Conservation (phyloP, 148 eudicot species). For the Chenopodium album region DNA sequence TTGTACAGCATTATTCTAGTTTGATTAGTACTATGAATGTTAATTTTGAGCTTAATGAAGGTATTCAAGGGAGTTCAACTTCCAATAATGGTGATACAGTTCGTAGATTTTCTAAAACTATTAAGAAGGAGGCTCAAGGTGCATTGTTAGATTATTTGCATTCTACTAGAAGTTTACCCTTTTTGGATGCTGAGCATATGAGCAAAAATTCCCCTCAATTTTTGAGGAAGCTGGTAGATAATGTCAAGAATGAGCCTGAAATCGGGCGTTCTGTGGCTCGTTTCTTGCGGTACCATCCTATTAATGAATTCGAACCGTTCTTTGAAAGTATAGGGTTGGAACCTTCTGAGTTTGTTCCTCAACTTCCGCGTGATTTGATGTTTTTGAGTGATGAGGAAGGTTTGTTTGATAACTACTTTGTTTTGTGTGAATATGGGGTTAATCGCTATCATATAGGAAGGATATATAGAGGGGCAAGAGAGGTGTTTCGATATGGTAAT, state of each 20-base stretch:
- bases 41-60: conserved; percentile 21
- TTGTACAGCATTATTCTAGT: conserved; percentile 34
- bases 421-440: conserved; percentile 64
- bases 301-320: conserved; percentile 80
- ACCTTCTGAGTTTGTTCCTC: conserved; percentile 39
- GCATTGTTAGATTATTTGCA: conserved; percentile 71
- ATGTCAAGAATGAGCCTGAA: conserved; percentile 32
- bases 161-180: conserved; percentile 56
- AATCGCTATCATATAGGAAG: conserved; percentile 48
- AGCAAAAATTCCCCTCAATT: conserved; percentile 58
- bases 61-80: background rate
- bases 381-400: conserved; percentile 54
- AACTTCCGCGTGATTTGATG: conserved; percentile 54
- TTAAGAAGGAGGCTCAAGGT: conserved; percentile 45
- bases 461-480: conserved; percentile 55
- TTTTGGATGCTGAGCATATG: conserved; percentile 58
- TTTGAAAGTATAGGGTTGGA: conserved; percentile 82
- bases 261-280: conserved; percentile 36
- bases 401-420: conserved; percentile 55
- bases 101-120: conserved; percentile 13
- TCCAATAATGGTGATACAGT: conserved; percentile 13
- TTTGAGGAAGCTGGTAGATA: conserved; percentile 40
- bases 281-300: conserved; percentile 61
- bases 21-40: conserved; percentile 24
- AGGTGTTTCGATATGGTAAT: conserved; percentile 48